Evolutionary conservation across 139 green algal genomes (phyloP).

Genomic region (Diplosphaera chodatii): DNA sequence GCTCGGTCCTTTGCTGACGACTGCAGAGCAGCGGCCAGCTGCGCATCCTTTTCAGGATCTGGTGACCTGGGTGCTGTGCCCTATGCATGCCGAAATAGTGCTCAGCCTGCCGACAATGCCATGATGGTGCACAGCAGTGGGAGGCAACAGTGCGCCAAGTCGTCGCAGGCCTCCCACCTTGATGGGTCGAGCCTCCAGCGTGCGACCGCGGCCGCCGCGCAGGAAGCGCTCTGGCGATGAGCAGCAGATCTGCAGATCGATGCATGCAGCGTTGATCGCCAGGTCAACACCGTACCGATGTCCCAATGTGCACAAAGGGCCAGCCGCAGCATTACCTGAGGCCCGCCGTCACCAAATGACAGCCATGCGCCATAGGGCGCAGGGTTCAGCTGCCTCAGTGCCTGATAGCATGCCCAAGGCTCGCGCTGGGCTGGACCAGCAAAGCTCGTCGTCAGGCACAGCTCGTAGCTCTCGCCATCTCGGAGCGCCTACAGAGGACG

Average conservation of each 20-base stretch:
- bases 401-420: constrained; percentile 61
- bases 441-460: constrained; percentile 88
- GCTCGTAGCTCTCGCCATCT: constrained; percentile 91
- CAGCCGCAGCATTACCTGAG: constrained; percentile 12
- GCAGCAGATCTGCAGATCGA: constrained; percentile 62
- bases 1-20: constrained; percentile 86
- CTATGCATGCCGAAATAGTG: too few relatives aligned
- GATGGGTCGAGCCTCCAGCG: constrained; percentile 94
- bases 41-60: constrained; percentile 50
- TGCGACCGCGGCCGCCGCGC: constrained; percentile 44
- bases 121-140: too few relatives aligned
- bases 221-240: constrained; percentile 97
- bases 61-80: constrained; percentile 52
- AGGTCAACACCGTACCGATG: too few relatives aligned
- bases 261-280: too few relatives aligned
- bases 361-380: constrained; percentile 91
- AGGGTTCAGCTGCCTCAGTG: constrained; percentile 81
- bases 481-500: constrained; percentile 45
- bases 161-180: too few relatives aligned
- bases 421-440: constrained; percentile 11
- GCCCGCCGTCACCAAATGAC: constrained; percentile 32
- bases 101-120: too few relatives aligned
- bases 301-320: too few relatives aligned
- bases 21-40: constrained; percentile 32
- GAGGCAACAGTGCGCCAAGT: too few relatives aligned